These are phyloP conservation scores for Symbiodinium natans DNA, from an alignment of 73 alveolate species.

Conservation along the genomic window DNA sequence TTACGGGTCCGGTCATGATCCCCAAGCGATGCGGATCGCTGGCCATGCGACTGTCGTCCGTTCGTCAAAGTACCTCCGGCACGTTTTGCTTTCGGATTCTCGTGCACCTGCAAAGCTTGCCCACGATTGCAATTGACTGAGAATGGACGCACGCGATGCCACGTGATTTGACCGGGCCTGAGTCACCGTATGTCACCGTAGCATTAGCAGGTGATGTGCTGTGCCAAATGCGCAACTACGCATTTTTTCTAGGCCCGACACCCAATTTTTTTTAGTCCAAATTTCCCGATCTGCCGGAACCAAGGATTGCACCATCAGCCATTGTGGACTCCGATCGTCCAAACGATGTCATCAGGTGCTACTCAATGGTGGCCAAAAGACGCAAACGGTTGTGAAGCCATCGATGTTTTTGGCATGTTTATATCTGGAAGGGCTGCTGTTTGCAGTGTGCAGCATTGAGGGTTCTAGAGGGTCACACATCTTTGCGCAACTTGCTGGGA, in stretches of 20 bases:
- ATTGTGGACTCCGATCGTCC: constrained; percentile 60
- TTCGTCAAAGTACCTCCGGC: neutral
- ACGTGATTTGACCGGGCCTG: constrained; percentile 3
- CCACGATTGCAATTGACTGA: neutral
- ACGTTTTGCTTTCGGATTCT: neutral
- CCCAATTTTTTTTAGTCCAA: neutral
- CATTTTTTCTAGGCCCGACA: neutral
- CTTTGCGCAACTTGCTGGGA: too few relatives aligned
- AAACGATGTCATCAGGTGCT: constrained; percentile 36
- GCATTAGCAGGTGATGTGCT: neutral
- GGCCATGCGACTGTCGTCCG: neutral
- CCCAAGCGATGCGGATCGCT: neutral
- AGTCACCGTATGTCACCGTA: neutral
- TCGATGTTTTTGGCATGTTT: neutral
- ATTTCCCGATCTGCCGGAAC: neutral
- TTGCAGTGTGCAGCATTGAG: neutral
- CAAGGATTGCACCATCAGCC: constrained; percentile 44
- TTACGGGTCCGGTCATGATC: neutral
- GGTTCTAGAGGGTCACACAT: neutral
- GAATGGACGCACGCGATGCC: constrained; percentile 71
- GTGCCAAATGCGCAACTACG: neutral
- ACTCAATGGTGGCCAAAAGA: neutral
- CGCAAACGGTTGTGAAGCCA: neutral
- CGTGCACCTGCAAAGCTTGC: neutral
- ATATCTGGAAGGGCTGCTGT: neutral